Conservation (phyloP, 2,329 filamentous ascomycete species). For the Hirsutella minnesotensis region DNA sequence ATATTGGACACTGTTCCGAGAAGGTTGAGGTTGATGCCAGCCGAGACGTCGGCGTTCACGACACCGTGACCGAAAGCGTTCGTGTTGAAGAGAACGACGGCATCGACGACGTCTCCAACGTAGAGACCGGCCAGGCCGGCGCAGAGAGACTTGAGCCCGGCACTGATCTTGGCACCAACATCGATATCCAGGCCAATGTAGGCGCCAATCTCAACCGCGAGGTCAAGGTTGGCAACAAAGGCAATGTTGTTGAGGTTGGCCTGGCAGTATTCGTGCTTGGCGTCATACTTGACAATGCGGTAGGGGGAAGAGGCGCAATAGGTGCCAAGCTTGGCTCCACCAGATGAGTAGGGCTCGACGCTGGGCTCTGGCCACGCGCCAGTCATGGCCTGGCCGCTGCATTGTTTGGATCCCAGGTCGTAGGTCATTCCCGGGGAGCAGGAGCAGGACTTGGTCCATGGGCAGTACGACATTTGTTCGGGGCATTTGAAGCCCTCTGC, state of each 20-base stretch:
- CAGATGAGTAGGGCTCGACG: constrained; percentile 11
- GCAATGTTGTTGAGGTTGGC: constrained; percentile 19
- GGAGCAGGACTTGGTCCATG: constrained; percentile 28
- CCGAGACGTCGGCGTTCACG: constrained; percentile 13
- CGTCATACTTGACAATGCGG: constrained; percentile 22
- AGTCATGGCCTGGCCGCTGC: constrained; percentile 12
- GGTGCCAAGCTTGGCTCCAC: constrained; percentile 15
- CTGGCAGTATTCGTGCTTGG: constrained; percentile 23
- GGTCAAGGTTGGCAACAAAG: constrained; percentile 18
- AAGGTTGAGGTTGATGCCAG: constrained; percentile 13
- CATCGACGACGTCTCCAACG: constrained; percentile 16
- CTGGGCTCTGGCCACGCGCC: constrained; percentile 23
- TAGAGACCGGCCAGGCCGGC: constrained; percentile 21
- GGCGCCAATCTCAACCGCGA: constrained; percentile 14
- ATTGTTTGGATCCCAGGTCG: constrained; percentile 17
- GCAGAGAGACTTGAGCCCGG: constrained; percentile 17
- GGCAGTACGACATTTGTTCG: constrained; percentile 21
- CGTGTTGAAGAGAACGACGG: constrained; percentile 26
- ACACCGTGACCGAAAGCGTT: constrained; percentile 17
- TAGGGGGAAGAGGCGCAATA: constrained; percentile 23
- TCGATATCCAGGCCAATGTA: constrained; percentile 7
- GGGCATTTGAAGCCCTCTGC: constrained; percentile 18
- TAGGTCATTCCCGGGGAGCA: constrained; percentile 28
- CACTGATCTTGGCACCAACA: constrained; percentile 13
- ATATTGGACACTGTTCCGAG: constrained; percentile 12